Conservation (phyloP, 805 yeast species). For the Yamadazyma laniorum region DNA sequence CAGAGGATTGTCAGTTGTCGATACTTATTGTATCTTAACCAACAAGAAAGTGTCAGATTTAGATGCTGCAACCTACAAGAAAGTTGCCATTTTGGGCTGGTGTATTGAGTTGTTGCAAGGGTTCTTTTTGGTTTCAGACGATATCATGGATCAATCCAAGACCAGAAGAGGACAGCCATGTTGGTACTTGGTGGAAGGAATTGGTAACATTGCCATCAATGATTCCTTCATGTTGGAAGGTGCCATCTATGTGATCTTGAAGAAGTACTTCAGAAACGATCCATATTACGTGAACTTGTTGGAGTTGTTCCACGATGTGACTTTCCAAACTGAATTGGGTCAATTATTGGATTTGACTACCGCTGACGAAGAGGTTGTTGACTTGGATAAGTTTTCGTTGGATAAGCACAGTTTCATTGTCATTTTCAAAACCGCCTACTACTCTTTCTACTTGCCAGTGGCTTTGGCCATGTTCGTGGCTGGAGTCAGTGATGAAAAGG, state of each 20-base stretch:
- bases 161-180: conserved; percentile 99
- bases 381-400: conserved; percentile 79
- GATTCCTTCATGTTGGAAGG: conserved; percentile 97
- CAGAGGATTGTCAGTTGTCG: conserved; percentile 94
- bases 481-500: conserved; percentile 67
- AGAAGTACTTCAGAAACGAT: conserved; percentile 82
- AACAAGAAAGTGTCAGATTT: conserved; percentile 58
- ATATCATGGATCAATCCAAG: conserved; percentile 95
- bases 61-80: conserved; percentile 66
- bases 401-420: conserved; percentile 94
- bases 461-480: conserved; percentile 94
- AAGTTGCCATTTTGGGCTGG: conserved; percentile 92
- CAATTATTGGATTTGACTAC: conserved; percentile 93
- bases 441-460: conserved; percentile 95
- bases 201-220: conserved; percentile 92
- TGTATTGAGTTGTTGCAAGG: conserved; percentile 92
- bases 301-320: conserved; percentile 94
- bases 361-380: conserved; percentile 95
- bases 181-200: conserved; percentile 83
- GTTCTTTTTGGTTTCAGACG: conserved; percentile 95
- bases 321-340: conserved; percentile 97
- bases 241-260: conserved; percentile 83
- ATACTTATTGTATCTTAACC: conserved; percentile 81
- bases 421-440: conserved; percentile 94
- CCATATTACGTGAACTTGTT: conserved; percentile 82